phyloP scores from a whole-genome alignment of 805 yeast genomes.

The baker's yeast (Saccharomyces cerevisiae) region DNA sequence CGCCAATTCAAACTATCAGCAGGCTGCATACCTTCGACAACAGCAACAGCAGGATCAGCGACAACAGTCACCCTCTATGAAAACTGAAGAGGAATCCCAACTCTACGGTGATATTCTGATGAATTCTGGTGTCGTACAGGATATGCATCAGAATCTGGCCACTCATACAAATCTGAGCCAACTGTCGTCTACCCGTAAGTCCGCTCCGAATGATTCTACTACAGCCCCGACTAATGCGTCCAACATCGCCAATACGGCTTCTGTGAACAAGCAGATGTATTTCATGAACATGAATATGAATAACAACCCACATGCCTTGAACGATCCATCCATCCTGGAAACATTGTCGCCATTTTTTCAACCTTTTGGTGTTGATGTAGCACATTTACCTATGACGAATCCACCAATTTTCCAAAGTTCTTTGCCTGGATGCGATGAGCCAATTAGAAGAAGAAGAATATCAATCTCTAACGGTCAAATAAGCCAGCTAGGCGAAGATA shows the following conservation, averaged over 20 bases:
- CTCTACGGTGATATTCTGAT: neutral
- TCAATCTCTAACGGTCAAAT: slow-evolving; percentile 82
- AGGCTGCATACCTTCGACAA: neutral
- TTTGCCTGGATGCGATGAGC: slow-evolving; percentile 27
- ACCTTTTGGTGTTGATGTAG: slow-evolving; percentile 37
- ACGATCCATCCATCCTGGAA: slow-evolving; percentile 30
- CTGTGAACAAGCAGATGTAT: slow-evolving; percentile 9
- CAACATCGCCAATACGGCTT: neutral
- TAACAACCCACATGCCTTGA: slow-evolving; percentile 22
- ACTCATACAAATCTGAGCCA: slow-evolving; percentile 5
- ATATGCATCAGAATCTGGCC: slow-evolving; percentile 2
- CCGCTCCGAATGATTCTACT: neutral
- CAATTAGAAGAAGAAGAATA: slow-evolving; percentile 44
- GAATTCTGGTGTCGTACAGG: slow-evolving; percentile 1
- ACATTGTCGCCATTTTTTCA: slow-evolving; percentile 36
- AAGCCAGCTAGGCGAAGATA: slow-evolving; percentile 53
- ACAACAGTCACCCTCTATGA: neutral
- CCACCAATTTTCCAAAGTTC: slow-evolving; percentile 42
- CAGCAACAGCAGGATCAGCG: slow-evolving; percentile 1
- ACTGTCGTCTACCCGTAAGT: neutral
- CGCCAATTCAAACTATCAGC: slow-evolving; percentile 7
- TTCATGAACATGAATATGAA: slow-evolving; percentile 8
- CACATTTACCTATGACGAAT: slow-evolving; percentile 38
- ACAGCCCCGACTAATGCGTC: neutral
- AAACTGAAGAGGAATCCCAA: neutral